Conservation (phyloP, 2,329 filamentous ascomycete genomes). For the Pseudogymnoascus sp. region DNA sequence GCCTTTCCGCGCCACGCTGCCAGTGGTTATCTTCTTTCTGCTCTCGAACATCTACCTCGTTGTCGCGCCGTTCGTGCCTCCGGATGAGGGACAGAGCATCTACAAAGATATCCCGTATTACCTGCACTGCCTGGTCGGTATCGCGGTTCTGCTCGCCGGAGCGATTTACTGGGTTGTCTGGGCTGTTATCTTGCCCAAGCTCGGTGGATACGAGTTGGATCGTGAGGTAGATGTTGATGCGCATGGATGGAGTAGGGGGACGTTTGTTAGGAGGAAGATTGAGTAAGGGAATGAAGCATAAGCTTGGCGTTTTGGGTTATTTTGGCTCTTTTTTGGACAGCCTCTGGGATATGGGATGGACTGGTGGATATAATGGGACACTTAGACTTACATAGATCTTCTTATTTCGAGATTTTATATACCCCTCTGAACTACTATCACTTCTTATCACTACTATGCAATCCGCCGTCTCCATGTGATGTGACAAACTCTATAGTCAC, state of each 20-base stretch:
- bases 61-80: constrained; percentile 50
- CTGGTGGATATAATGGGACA: not conserved
- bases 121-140: constrained; percentile 49
- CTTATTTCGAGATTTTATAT: constrained; percentile 1
- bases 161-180: constrained; percentile 50
- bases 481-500: too few species aligned
- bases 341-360: not conserved
- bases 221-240: constrained; percentile 46
- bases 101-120: constrained; percentile 49
- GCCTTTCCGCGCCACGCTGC: constrained; percentile 45
- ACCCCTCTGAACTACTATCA: not conserved
- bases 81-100: constrained; percentile 42
- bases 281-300: not conserved
- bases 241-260: constrained; percentile 55
- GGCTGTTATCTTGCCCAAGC: constrained; percentile 42
- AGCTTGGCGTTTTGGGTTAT: not conserved
- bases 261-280: constrained; percentile 34
- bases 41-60: constrained; percentile 54
- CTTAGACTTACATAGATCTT: constrained; percentile 1
- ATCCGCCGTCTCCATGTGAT: not conserved
- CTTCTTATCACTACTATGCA: not conserved
- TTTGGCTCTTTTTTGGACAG: not conserved
- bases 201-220: constrained; percentile 48
- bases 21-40: constrained; percentile 50
- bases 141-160: constrained; percentile 44